These are phyloP conservation scores for Parmales sp. DNA, from an alignment of 108 stramenopile species.

Conservation along the genomic window DNA sequence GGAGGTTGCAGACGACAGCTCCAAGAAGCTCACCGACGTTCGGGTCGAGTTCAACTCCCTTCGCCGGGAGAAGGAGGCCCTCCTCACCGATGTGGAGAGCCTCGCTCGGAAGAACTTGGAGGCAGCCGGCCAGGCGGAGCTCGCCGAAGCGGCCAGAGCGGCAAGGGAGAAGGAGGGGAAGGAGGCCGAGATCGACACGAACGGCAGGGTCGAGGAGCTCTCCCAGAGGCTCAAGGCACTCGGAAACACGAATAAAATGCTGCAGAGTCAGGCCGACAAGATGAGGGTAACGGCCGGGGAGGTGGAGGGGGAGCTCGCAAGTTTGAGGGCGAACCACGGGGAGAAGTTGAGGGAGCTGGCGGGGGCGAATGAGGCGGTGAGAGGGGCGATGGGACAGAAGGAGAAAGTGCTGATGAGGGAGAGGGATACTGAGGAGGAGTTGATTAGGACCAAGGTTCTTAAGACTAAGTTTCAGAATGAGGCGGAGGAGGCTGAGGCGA, in stretches of 20 bases:
- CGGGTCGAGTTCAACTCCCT: neutral
- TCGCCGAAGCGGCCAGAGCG: too few relatives aligned
- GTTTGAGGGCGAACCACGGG: neutral
- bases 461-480: neutral
- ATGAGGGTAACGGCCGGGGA: neutral
- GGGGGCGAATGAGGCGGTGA: neutral
- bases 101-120: neutral
- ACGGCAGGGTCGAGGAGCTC: neutral
- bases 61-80: neutral
- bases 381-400: neutral
- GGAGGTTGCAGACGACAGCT: neutral
- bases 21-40: neutral
- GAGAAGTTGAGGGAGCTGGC: neutral
- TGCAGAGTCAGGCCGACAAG: neutral
- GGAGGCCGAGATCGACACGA: neutral
- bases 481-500: too few relatives aligned
- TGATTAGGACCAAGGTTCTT: neutral
- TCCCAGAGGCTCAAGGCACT: neutral
- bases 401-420: neutral
- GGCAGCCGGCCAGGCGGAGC: neutral
- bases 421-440: conserved; percentile 1
- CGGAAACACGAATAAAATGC: neutral
- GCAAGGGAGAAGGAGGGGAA: neutral
- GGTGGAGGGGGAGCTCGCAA: neutral
- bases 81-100: neutral